Evolutionary conservation across 495 filamentous ascomycete species (phyloP).

Genomic region (Amorphotheca resinae): DNA sequence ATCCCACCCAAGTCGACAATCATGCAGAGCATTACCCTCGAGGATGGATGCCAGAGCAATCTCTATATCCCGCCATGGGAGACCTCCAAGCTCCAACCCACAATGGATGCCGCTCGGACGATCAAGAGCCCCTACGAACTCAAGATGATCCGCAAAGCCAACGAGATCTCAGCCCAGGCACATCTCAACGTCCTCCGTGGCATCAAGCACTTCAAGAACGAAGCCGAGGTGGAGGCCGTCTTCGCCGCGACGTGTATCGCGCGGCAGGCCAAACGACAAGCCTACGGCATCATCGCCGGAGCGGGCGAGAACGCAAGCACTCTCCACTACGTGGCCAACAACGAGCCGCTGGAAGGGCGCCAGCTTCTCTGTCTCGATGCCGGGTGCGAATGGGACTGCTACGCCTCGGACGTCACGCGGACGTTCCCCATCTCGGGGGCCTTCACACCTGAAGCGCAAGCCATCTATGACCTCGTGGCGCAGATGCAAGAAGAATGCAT

Average conservation of each 20-base stretch:
- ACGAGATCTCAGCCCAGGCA: constrained; percentile 58
- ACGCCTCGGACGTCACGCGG: constrained; percentile 83
- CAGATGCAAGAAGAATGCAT: constrained; percentile 77
- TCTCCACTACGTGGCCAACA: constrained; percentile 76
- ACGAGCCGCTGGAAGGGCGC: constrained; percentile 50
- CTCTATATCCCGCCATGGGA: constrained; percentile 23
- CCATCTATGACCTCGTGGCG: constrained; percentile 65
- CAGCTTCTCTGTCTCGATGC: constrained; percentile 77
- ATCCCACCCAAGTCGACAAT: constrained; percentile 33
- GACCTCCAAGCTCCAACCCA: constrained; percentile 33
- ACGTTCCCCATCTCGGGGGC: constrained; percentile 57
- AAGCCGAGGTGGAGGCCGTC: constrained; percentile 69
- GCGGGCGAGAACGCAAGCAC: constrained; percentile 66
- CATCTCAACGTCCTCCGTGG: constrained; percentile 54
- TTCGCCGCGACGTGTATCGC: constrained; percentile 61
- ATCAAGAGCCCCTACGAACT: constrained; percentile 78
- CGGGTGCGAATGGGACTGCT: constrained; percentile 72
- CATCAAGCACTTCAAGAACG: constrained; percentile 51
- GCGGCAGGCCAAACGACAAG: constrained; percentile 59
- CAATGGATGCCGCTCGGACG: constrained; percentile 59
- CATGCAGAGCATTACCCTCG: constrained; percentile 20
- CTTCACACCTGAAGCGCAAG: constrained; percentile 52
- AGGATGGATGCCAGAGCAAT: not conserved
- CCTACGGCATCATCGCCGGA: constrained; percentile 79
- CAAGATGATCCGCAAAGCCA: constrained; percentile 63